Evolutionary conservation across 2,329 filamentous ascomycete genomes (phyloP), one percentile per base, ranked within the genome.

Genomic region (Uncinocarpus reesii): DNA sequence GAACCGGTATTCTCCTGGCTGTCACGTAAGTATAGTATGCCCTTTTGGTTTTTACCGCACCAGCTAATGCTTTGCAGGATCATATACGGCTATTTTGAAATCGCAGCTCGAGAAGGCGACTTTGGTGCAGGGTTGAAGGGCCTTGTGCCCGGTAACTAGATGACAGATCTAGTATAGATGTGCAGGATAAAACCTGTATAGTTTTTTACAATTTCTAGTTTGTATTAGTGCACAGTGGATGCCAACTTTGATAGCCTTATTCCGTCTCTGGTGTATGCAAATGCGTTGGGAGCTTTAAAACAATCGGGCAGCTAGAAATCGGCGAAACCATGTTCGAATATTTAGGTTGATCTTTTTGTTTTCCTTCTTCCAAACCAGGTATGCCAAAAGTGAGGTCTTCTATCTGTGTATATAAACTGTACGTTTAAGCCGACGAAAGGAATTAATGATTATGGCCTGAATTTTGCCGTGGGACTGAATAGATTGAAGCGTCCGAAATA

Each of bases 71-170:
- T 57, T 58, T 10, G 13, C 13, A 93, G 87, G 53, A 98, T 98
- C 67, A 98, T 98, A 71, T 98, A 98, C 70, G 87, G 89, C 56
- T 98, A 98, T 75, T 98, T 98, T 62, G 92, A 98, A 70, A 98
- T 98, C 63, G 92, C 92, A 20, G 93, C 93, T 62, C 95, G 95
- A 74, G 92, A 98, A 72, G 92, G 92, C 61, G 92, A 98, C 67
- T 83, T 96, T 70, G 78, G 70, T 48, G 62, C 82, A 53, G 86
- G 87, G 57, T 71, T 84, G 51, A 81, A 80, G 68, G 79, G 79
- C 45, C 79, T 82, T 70, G 78, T 83, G 49, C 67, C 68, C 48
- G 69, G 67, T 49, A 69, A 66, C 63, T 69, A 67, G 65, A 37
- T 20, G 10, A 18, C n/a, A 26, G 10, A 18, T 42, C 28, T 48